Evolutionary conservation across 805 yeast genomes (phyloP), one percentile per base, ranked within the genome.

Genomic region (Priceomyces fermenticarens): DNA sequence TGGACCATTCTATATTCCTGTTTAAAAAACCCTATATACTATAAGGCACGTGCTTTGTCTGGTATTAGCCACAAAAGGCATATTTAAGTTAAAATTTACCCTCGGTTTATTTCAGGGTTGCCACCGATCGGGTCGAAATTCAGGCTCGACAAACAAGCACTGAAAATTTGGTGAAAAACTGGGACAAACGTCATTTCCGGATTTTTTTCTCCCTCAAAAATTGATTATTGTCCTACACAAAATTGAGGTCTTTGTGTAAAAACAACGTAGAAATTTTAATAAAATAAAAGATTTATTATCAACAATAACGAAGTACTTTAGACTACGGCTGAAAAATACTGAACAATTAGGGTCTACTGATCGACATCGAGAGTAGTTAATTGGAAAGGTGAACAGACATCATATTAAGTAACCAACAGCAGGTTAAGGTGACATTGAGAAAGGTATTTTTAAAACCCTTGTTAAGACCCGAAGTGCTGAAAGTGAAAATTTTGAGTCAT

Each of bases 151-250:
- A 35, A 35, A 25, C 12, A 5, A 25, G 17, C 30, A 27, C 17
- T 13, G 26, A 28, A 43, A 32, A 26, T 20, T 32, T 28, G 12
- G 31, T 20, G 41, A 44, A 44, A 44, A 41, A 46, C 48, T 44
- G 48, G 54, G 52, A 39, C 48, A 41, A 50, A 48, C 44, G 41
- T 38, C 28, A 42, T 40, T 43, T 50, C 54, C 54, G 49, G 48
- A 33, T 32, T 41, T 50, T 49, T 48, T 48, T 35, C 15, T 29
- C 10, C 23, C 32, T 23, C 26, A 27, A 23, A 30, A 28, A 25
- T 5, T 26, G 29, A 25, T 28, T 25, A 25, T 10, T 11, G 13
- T 35, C n/a, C 38, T 25, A 35, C 27, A 35, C 38, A 35, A 35
- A 35, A 35, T n/a, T 27, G 15, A 10, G 30, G 38, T 12, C 38